Evolutionary conservation across 2,329 filamentous ascomycete species (phyloP), one percentile per base, ranked within the genome.

Genomic region (Aspergillus sp.): DNA sequence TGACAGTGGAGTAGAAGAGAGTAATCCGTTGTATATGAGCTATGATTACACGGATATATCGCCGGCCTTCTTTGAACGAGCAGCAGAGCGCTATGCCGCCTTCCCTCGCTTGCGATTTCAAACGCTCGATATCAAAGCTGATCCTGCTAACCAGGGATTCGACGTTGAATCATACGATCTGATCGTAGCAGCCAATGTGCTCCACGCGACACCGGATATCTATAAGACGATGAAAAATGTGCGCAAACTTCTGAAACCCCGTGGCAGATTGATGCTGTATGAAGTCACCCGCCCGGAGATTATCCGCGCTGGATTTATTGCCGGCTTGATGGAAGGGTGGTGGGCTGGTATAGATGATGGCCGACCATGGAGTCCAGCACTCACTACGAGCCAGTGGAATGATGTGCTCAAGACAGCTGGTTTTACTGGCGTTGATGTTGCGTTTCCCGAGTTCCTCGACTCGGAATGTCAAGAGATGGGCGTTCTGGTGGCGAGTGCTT

Each of bases 341-440:
- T 45, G 35, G 40, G 36, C 36, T 37, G 40, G 19, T 33, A 27
- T 29, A n/a, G 43, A 49, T 35, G n/a, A 33, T 8, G 44, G 42
- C 35, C 45, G 45, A 10, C 7, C 30, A 9, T 34, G 39, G 26
- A 34, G 13, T 5, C 58, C 61, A 3, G 27, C 40, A 36, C 42
- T 52, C 27, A 49, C 28, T 2, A n/a, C 38, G 29, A 8, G 27
- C 0, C 27, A 51, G 33, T 67, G 62, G 62, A 50, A 61, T 39
- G 27, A 41, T 4, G 12, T 54, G 5, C 49, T 65, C 8, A 33
- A 36, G 19, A 38, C 45, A 5, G 47, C 41, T 28, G 54, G 51
- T 6, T 57, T 65, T 43, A 50, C 52, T n/a, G 59, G 58, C 3
- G 48, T 45, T 28, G 59, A 62, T 31, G 40, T 47, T 3, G 13